Base-by-base conservation (phyloP, 2,329 filamentous ascomycete genomes). In the Xylariales sp. region DNA sequence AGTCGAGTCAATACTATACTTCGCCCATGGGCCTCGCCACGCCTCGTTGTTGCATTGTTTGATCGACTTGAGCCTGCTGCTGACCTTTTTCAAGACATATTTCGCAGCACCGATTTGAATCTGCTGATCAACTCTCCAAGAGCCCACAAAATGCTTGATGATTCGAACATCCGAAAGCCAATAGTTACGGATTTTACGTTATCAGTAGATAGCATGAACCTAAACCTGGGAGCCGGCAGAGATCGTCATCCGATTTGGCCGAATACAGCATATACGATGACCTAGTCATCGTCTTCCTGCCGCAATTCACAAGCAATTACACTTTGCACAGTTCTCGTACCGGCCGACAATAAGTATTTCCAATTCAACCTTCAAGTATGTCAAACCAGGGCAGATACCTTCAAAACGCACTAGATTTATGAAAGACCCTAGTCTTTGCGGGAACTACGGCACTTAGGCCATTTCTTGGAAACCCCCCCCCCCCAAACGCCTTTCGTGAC, bases 251-350 rank as follows among this genome's bases (percentile, higher is more conserved):
- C 32, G 6, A 12, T 59, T 43, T 50, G 43, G 30, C 65, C 50
- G 49, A 68, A 53, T 46, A 39, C 34, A n/a, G 56, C 65, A 56
- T 64, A 64, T 61, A 64, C 52, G 61, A 61, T 43, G 9, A 61
- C 10, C 12, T 43, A 48, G 34, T n/a, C 23, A 52, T n/a, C 41
- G 36, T 23, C 8, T 16, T 54, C 30, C 12, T 30, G 28, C 6
- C 46, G 46, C 6, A 41, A 30, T n/a, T 16, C 18, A 39, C 32
- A 5, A 41, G 1, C 32, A 49, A 41, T 49, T 60, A 50, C 16
- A 41, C 57, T 23, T 53, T 39, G 32, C 16, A 10, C 18, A 18
- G 8, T 23, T 41, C 12, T 12, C 8, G 12, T 30, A 36, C 34
- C 10, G 12, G 34, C 56, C 10, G 16, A 23, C 23, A 18, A 60